Evolutionary conservation across 2,329 filamentous ascomycete species (phyloP).

Genomic region (Trichoderma koningii): DNA sequence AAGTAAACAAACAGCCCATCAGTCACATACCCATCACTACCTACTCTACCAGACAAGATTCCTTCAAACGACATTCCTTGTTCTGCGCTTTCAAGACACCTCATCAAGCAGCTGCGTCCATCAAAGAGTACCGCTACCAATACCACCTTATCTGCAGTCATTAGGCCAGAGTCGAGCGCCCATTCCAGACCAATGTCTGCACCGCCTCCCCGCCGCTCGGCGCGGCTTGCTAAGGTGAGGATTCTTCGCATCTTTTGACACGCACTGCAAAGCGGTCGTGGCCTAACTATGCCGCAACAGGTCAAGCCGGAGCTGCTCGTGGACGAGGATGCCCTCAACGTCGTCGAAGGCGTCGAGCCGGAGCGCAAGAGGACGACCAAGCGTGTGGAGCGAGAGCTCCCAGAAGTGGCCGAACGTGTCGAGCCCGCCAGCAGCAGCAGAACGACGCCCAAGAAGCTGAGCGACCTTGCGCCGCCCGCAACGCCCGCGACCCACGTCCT

Average conservation of each 20-base stretch:
- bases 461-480: conserved; percentile 40
- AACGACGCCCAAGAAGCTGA: conserved; percentile 32
- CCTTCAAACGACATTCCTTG: conserved; percentile 27
- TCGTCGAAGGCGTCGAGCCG: not conserved
- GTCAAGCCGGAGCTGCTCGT: conserved; percentile 35
- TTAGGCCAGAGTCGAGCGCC: conserved; percentile 19
- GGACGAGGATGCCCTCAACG: conserved; percentile 1
- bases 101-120: conserved; percentile 12
- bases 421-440: conserved; percentile 19
- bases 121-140: conserved; percentile 18
- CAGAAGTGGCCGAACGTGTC: not conserved
- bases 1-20: conserved; percentile 38
- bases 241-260: not conserved
- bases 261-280: not conserved
- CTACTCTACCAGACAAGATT: conserved; percentile 26
- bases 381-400: not conserved
- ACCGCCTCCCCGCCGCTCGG: conserved; percentile 48
- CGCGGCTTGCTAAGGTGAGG: conserved; percentile 46
- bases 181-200: conserved; percentile 41
- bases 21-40: too few relatives aligned
- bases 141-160: conserved; percentile 7
- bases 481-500: conserved; percentile 68
- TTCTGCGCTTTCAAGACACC: conserved; percentile 17
- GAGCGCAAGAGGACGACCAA: conserved; percentile 29
- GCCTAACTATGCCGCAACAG: conserved; percentile 32